Percentiles rank a stretch among this genome's conserved stretches.
Evolutionary conservation across 306 rosid species (phyloP).

Genomic region (Pyrus pyrifolia): DNA sequence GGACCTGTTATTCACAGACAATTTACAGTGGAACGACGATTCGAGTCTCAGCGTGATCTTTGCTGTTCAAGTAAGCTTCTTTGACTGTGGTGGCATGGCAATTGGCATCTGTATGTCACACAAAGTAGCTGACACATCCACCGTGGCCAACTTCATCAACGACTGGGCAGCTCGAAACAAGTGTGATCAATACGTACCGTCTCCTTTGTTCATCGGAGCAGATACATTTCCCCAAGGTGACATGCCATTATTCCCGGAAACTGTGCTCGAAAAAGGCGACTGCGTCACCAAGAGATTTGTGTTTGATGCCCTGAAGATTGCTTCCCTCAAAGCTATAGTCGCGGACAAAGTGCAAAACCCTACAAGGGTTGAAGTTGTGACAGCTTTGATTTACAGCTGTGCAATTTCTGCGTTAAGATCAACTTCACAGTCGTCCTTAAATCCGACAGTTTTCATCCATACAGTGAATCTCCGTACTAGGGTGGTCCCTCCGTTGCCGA

Average conservation of each 20-base stretch:
- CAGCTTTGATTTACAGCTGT: slow-evolving; percentile 25
- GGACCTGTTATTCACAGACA: slow-evolving; percentile 21
- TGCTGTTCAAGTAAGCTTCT: slow-evolving; percentile 34
- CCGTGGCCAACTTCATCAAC: slow-evolving; percentile 31
- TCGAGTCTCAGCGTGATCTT: background rate
- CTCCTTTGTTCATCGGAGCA: slow-evolving; percentile 8
- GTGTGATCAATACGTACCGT: background rate
- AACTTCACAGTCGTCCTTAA: background rate
- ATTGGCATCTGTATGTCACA: slow-evolving; percentile 36
- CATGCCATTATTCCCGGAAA: slow-evolving; percentile 19
- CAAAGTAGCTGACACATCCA: slow-evolving; percentile 36
- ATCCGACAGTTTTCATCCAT: background rate
- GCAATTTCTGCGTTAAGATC: slow-evolving; percentile 17
- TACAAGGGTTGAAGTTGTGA: slow-evolving; percentile 36
- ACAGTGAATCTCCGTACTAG: slow-evolving; percentile 25
- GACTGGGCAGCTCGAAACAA: slow-evolving; percentile 38
- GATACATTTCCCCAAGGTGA: slow-evolving; percentile 15
- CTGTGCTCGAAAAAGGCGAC: background rate
- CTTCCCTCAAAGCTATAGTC: slow-evolving; percentile 21
- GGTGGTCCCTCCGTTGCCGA: slow-evolving; percentile 25
- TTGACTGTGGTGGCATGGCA: slow-evolving; percentile 39
- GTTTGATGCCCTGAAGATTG: slow-evolving; percentile 19
- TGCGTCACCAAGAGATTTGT: slow-evolving; percentile 26
- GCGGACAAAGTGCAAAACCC: slow-evolving; percentile 17
- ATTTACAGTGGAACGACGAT: slow-evolving; percentile 13